These are phyloP conservation scores for Oehlia diaphana DNA, from an alignment of 192 early-diverging fungal genomes.

Conservation along the genomic window DNA sequence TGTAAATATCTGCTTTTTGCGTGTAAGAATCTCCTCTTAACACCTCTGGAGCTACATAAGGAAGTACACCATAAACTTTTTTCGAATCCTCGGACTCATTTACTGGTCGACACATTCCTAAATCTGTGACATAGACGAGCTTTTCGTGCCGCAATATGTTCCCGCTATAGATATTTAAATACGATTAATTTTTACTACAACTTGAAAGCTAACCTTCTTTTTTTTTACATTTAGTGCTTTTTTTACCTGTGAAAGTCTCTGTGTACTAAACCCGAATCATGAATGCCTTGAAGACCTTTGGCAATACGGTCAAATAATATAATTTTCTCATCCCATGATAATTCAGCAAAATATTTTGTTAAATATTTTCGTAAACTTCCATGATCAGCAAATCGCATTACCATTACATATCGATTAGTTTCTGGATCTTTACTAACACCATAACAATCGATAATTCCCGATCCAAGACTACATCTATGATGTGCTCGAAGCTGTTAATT, in stretches of 20 bases:
- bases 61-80: conserved; percentile 13
- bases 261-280: conserved; percentile 21
- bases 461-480: conserved; percentile 27
- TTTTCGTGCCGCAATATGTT: conserved; percentile 28
- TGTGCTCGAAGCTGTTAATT: conserved; percentile 1
- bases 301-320: conserved; percentile 15
- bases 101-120: conserved; percentile 28
- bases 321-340: conserved; percentile 27
- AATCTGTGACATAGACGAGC: conserved; percentile 24
- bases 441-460: conserved; percentile 26
- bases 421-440: conserved; percentile 25
- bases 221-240: background rate
- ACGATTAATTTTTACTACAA: background rate
- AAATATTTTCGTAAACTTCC: conserved; percentile 17
- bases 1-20: conserved; percentile 40
- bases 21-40: conserved; percentile 9
- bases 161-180: background rate
- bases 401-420: conserved; percentile 20
- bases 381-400: conserved; percentile 27
- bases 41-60: conserved; percentile 24
- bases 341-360: conserved; percentile 16
- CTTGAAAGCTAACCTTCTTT: background rate
- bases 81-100: conserved; percentile 13
- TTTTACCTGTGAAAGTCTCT: conserved; percentile 28
- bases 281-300: conserved; percentile 21